Evolutionary conservation across 108 stramenopile species (phyloP).

Genomic region (Cyclotella baltica): DNA sequence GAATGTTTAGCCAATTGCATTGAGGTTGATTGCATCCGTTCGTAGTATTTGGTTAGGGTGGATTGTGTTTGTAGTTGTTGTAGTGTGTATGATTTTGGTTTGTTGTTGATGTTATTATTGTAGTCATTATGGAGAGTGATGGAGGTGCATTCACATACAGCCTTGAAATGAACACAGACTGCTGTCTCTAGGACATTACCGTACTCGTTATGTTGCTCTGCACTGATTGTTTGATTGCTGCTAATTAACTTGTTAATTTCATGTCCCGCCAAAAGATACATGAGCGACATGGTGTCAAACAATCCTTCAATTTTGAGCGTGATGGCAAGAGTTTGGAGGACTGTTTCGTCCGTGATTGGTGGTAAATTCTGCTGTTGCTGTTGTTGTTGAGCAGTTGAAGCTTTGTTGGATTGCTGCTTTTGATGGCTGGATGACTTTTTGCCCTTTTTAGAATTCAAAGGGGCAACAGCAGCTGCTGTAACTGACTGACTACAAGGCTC

Average conservation of each 20-base stretch:
- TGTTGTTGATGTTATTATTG: no score
- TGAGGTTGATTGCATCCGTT: conserved; percentile 34
- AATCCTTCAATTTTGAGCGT: conserved; percentile 25
- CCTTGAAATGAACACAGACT: conserved; percentile 37
- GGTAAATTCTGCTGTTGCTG: background rate
- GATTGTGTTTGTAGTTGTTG: no score
- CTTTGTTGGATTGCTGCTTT: background rate
- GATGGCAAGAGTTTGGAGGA: conserved; percentile 35
- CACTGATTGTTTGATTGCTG: background rate
- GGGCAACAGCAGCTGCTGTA: background rate
- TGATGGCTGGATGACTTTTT: background rate
- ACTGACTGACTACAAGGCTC: background rate
- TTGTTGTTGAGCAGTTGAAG: background rate
- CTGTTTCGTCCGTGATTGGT: conserved; percentile 43
- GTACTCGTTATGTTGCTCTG: conserved; percentile 2
- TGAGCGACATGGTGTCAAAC: conserved; percentile 32
- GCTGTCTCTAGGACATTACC: conserved; percentile 26
- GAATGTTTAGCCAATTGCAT: conserved; percentile 28
- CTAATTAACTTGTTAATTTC: background rate
- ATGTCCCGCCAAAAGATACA: conserved; percentile 43
- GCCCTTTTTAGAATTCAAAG: background rate
- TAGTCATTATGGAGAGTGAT: no score
- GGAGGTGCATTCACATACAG: conserved; percentile 26
- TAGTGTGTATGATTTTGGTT: no score
- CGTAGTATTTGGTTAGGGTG: conserved; percentile 26